These are phyloP conservation scores for Athelia sp. DNA, from an alignment of 1,284 basidiomycete species.

Conservation along the genomic window DNA sequence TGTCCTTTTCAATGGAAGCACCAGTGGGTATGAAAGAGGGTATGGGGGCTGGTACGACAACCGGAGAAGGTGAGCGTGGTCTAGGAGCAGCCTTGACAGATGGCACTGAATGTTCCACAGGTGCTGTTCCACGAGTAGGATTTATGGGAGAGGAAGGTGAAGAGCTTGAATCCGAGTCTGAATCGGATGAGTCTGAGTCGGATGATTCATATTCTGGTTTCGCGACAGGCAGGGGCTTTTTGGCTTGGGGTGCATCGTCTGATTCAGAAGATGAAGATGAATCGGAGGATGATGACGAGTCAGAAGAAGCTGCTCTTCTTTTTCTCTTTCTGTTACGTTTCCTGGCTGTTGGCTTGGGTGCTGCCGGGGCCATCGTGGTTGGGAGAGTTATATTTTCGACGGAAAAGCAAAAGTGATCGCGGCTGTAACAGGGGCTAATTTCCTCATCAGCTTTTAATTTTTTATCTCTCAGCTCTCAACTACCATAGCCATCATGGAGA, in stretches of 20 bases:
- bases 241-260: background rate
- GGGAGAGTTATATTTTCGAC: background rate
- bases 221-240: background rate
- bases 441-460: conserved; percentile 2
- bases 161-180: conserved; percentile 29
- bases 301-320: conserved; percentile 38
- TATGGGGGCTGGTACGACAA: conserved; percentile 44
- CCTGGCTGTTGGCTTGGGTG: conserved; percentile 25
- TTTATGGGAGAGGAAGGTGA: conserved; percentile 15
- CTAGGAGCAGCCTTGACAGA: conserved; percentile 1
- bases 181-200: conserved; percentile 7
- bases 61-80: conserved; percentile 40
- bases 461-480: too few species aligned
- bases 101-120: background rate
- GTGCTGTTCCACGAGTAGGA: conserved; percentile 9
- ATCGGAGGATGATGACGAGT: conserved; percentile 28
- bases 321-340: conserved; percentile 51
- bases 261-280: conserved; percentile 15
- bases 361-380: conserved; percentile 20
- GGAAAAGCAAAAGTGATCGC: conserved; percentile 4
- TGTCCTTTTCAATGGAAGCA: conserved; percentile 20
- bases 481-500: conserved; percentile 32
- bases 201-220: background rate
- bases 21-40: conserved; percentile 44
- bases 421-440: conserved; percentile 2